These are phyloP conservation scores for Oidiodendron maius DNA, from an alignment of 495 filamentous ascomycete species.

Conservation along the genomic window DNA sequence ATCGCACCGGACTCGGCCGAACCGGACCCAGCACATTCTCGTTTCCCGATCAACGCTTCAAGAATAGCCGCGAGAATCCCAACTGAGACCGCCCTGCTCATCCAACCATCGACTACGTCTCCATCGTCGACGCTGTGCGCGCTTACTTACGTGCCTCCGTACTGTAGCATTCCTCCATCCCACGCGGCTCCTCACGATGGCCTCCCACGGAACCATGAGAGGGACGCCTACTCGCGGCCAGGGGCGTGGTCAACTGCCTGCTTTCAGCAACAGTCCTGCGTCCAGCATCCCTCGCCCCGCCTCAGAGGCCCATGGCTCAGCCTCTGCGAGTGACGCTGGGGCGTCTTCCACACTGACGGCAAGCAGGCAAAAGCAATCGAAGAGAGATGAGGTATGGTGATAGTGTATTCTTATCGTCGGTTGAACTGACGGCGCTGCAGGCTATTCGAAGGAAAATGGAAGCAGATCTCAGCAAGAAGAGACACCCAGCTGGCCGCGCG, in stretches of 20 bases:
- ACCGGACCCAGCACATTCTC: too few species aligned
- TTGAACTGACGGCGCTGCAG: conserved; percentile 40
- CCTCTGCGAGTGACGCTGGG: conserved; percentile 56
- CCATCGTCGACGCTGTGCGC: too few species aligned
- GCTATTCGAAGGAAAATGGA: conserved; percentile 96
- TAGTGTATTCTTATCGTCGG: conserved; percentile 2
- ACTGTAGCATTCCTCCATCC: neutral
- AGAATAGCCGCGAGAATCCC: too few species aligned
- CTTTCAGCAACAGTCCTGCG: conserved; percentile 59
- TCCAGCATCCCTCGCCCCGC: conserved; percentile 84
- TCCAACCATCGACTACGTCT: too few species aligned
- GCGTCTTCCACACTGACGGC: conserved; percentile 73
- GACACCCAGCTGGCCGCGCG: conserved; percentile 65
- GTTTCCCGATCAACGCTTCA: too few species aligned
- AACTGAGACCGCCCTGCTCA: too few species aligned
- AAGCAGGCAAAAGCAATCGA: conserved; percentile 88
- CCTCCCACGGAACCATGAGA: conserved; percentile 37
- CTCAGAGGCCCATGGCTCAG: conserved; percentile 52
- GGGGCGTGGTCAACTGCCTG: conserved; percentile 59
- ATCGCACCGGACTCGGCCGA: too few species aligned
- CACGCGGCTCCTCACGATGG: conserved; percentile 11
- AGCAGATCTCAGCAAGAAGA: conserved; percentile 97
- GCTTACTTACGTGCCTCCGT: too few species aligned
- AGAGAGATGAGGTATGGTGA: conserved; percentile 88
- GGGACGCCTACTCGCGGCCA: conserved; percentile 57